These are phyloP conservation scores for Fermentozyma sake DNA, from an alignment of 1,139 yeast species.

Conservation along the genomic window DNA sequence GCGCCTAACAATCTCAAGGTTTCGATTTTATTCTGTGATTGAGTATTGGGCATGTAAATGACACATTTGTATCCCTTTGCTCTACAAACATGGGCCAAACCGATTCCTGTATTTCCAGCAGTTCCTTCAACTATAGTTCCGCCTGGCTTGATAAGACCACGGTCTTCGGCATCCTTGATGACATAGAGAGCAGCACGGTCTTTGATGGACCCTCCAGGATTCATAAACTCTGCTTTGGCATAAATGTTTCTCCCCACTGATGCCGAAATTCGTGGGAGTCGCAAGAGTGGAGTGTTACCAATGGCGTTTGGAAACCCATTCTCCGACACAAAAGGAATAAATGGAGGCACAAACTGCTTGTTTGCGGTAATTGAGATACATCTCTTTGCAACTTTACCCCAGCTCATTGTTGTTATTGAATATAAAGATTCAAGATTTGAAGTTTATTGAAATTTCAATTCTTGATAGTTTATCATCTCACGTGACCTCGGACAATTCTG, in stretches of 20 bases:
- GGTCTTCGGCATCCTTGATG: constrained; percentile 71
- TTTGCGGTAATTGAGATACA: constrained; percentile 19
- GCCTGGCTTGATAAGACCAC: constrained; percentile 64
- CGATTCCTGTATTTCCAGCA: constrained; percentile 79
- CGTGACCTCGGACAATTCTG: background rate
- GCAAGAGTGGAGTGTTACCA: constrained; percentile 82
- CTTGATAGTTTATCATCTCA: background rate
- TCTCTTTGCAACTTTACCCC: constrained; percentile 8
- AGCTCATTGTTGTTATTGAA: background rate
- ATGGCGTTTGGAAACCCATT: constrained; percentile 71
- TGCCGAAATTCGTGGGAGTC: constrained; percentile 56
- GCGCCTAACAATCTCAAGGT: constrained; percentile 74
- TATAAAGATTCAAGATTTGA: background rate
- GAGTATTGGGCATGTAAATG: constrained; percentile 88
- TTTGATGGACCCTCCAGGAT: constrained; percentile 92
- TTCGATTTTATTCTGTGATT: constrained; percentile 72
- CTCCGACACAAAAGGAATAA: constrained; percentile 57
- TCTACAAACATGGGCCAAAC: constrained; percentile 83
- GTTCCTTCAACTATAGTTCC: constrained; percentile 53
- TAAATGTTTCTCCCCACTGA: constrained; percentile 71
- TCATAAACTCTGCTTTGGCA: constrained; percentile 89
- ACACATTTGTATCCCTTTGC: constrained; percentile 80
- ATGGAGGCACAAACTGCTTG: constrained; percentile 31
- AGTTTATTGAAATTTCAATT: background rate
- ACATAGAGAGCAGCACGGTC: constrained; percentile 85